Evolutionary conservation across 495 filamentous ascomycete species (phyloP), one percentile per base, ranked within the genome.

Genomic region (Aspergillus diversus): DNA sequence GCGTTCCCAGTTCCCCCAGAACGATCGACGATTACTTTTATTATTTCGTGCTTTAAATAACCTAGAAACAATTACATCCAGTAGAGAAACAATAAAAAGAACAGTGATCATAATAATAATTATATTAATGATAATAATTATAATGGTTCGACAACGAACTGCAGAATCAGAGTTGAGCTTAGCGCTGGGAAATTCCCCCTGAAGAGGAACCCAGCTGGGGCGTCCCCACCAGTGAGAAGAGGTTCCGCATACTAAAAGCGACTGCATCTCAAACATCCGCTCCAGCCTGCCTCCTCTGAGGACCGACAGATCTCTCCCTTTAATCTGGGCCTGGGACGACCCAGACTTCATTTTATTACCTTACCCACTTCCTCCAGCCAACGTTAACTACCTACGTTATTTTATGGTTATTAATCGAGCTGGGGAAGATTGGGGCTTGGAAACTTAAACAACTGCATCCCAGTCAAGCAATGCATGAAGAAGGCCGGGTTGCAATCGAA

Each of bases 181-280:
- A 50, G 47, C 47, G 47, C 47, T 27, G 6, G 47, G 11, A 43
- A 27, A 50, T 27, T n/a, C 47, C 47, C 47, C 47, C 47, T 50
- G 47, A 50, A 27, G 47, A 50, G 5, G 13, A 31, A 50, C 16
- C 15, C 16, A 17, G 21, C 39, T 15, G n/a, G 39, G n/a, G 39
- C 39, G 39, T 7, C 4, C 16, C 6, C 15, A 50, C 47, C 47
- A 50, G 47, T 50, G 47, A 50, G 47, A 50, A 5, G 47, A 17
- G 5, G n/a, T 50, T 50, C 47, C 47, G 27, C 46, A 49, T 12
- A 49, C 17, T 49, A 49, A 49, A 49, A 7, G 4, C 12, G 11
- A 12, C 39, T 12, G n/a, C 39, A 43, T 43, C 39, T 43, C 39
- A 43, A n/a, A 43, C 39, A 43, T 27, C 21, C n/a, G 39, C 11